These are phyloP conservation scores for Alternaria sp. DNA, from an alignment of 2,329 filamentous ascomycete species.

Conservation along the genomic window DNA sequence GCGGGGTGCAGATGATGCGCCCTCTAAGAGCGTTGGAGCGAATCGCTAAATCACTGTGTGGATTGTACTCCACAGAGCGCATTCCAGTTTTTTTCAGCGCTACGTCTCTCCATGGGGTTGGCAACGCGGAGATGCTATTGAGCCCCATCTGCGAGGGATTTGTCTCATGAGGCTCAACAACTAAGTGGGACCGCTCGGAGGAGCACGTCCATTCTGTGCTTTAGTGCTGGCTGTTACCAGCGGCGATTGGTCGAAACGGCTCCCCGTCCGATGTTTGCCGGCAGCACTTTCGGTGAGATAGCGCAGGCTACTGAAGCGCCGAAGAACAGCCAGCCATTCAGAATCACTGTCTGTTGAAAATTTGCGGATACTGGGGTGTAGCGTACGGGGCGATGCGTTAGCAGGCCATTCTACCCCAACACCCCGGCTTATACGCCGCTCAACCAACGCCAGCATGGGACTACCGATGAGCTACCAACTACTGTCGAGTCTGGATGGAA, in stretches of 20 bases:
- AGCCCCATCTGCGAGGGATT: conserved; percentile 20
- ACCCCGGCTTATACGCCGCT: conserved; percentile 20
- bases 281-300: conserved; percentile 29
- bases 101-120: conserved; percentile 36
- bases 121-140: conserved; percentile 32
- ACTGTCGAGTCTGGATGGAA: conserved; percentile 34
- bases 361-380: conserved; percentile 28
- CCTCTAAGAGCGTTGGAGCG: background rate
- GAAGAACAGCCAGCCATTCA: conserved; percentile 26
- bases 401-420: conserved; percentile 16
- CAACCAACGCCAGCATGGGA: conserved; percentile 26
- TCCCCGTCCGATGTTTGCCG: conserved; percentile 18
- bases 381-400: conserved; percentile 27
- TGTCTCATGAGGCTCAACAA: conserved; percentile 40
- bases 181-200: conserved; percentile 26
- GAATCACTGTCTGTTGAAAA: conserved; percentile 10
- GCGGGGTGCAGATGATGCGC: conserved; percentile 6
- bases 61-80: conserved; percentile 9
- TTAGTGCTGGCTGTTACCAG: background rate
- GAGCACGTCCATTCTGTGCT: conserved; percentile 7
- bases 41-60: background rate
- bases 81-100: conserved; percentile 15
- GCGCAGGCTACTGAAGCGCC: conserved; percentile 14
- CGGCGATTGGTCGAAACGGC: conserved; percentile 23
- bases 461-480: conserved; percentile 24